Base-by-base conservation (phyloP, 371 early-diverging fungal genomes). In the Smittium mucronatum region DNA sequence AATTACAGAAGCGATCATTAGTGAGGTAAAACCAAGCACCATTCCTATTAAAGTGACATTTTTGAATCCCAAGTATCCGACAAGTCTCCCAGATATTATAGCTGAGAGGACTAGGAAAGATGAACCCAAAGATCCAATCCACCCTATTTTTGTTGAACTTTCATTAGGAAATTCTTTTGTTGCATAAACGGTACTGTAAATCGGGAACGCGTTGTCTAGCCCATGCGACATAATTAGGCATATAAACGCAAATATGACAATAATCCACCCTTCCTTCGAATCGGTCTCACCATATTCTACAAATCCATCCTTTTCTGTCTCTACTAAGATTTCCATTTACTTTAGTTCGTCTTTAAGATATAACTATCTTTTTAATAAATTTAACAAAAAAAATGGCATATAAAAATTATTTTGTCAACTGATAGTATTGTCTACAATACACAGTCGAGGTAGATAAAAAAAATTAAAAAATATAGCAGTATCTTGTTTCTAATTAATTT, bases 31-130 rank as follows among this genome's bases (percentile, higher is more conserved):
- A 34, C 82, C 72, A 8, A 85, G 34, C 1, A 83, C 32, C 1
- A 86, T 81, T 0, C 89, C 89, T 5, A 83, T 74, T 0, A 77
- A 78, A 73, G 85, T 83, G 1, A 86, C 81, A 25, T 81, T 65
- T 64, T 86, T 77, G 34, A 81, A 81, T 2, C 86, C 87, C 64
- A 86, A 68, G 36, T 75, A 73, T 31, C 81, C 81, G 65, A 84
- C 83, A 63, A 89, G 70, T 28, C 87, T 86, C 0, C 87, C 84
- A 2, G 86, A 80, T 29, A 88, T 81, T 2, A 87, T 74, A 0
- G 87, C 88, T 0, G 81, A 72, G 16, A 69, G 70, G 72, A 72
- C 85, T 87, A 78, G 86, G 76, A 70, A 80, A 74, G 70, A 85
- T 78, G 76, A 87, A 85, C 66, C 83, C 71, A 59, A 81, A 72